Conservation (phyloP, 345 rosid genomes). For the Salix viminalis region DNA sequence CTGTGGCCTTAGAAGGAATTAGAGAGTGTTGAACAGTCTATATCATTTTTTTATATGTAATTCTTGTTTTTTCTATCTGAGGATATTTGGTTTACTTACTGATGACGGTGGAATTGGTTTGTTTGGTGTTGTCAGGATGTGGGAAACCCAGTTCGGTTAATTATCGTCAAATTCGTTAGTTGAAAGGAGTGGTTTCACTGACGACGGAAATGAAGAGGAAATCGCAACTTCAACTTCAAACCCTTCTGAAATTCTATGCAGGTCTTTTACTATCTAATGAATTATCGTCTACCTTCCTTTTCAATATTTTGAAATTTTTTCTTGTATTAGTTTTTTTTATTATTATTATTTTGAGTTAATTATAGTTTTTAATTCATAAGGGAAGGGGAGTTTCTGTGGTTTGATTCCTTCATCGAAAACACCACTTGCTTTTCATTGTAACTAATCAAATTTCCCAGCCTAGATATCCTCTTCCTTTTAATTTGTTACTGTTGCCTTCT, state of each 20-base stretch:
- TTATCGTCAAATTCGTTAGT: background rate
- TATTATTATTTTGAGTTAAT: too few relatives aligned
- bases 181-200: background rate
- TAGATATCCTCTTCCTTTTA: background rate
- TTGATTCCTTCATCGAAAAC: background rate
- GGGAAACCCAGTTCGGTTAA: background rate
- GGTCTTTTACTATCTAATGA: conserved; percentile 28
- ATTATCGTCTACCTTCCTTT: too few relatives aligned
- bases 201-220: conserved; percentile 57
- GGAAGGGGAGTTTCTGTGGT: background rate
- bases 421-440: background rate
- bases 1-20: background rate
- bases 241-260: conserved; percentile 60
- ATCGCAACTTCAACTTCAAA: conserved; percentile 60
- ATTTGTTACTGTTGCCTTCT: background rate
- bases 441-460: background rate
- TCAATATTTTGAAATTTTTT: too few relatives aligned
- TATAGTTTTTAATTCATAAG: too few relatives aligned
- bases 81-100: background rate
- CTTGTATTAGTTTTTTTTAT: too few relatives aligned
- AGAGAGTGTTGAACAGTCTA: background rate
- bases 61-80: background rate
- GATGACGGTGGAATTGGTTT: background rate
- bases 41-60: too few relatives aligned
- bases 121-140: conserved; percentile 12